phyloP scores from a whole-genome alignment of 495 filamentous ascomycete species.

The Neurospora sp. region DNA sequence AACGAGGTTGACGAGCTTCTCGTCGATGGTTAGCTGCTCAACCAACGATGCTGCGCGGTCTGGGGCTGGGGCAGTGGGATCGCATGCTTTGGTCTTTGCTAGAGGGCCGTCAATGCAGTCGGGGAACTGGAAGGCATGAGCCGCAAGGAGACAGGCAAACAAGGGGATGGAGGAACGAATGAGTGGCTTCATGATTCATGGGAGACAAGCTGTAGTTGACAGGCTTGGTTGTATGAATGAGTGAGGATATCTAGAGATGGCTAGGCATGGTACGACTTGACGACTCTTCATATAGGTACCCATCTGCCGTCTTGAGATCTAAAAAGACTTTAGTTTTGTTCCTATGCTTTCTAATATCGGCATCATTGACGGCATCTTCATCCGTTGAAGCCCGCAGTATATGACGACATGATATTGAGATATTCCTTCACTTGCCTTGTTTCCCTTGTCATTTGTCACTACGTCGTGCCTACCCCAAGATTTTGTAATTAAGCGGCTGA shows the following conservation, averaged over 20 bases:
- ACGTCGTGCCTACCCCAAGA: neutral
- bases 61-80: neutral
- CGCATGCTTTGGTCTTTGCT: neutral
- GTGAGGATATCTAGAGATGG: neutral
- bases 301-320: neutral
- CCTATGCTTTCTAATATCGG: neutral
- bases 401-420: neutral
- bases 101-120: neutral
- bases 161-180: neutral
- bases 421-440: neutral
- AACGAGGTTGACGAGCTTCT: slow-evolving; percentile 29
- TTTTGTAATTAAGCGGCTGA: neutral
- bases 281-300: neutral
- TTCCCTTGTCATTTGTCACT: neutral
- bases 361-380: neutral
- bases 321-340: neutral
- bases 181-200: neutral
- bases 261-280: neutral
- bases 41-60: slow-evolving; percentile 29
- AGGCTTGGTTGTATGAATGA: neutral
- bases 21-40: slow-evolving; percentile 26
- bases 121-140: slow-evolving; percentile 4
- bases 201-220: neutral
- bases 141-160: neutral
- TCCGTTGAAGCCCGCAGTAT: neutral